A percentile compares a stretch with the other conserved stretches of the same genome.
Conservation (phyloP, 257 asterid species). For the Salvia hispanica region DNA sequence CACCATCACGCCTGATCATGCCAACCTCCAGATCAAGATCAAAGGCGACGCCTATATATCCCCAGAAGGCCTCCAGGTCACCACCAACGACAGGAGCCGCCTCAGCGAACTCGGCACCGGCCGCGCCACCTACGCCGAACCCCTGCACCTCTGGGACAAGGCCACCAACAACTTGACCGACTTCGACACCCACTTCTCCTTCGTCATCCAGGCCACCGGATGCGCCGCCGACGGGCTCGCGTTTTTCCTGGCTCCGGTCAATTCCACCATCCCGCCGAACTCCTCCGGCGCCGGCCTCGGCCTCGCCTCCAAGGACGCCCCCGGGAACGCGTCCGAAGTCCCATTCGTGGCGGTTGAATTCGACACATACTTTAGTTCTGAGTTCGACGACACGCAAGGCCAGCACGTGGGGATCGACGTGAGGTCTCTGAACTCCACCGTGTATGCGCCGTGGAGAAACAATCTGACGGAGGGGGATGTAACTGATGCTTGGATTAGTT, state of each 20-base stretch:
- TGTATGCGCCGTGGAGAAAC: background rate
- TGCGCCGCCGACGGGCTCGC: conserved; percentile 15
- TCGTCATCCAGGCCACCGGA: background rate
- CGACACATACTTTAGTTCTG: background rate
- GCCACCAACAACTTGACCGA: background rate
- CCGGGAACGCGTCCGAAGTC: background rate
- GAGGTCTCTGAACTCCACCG: background rate
- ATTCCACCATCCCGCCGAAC: background rate
- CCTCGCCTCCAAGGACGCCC: background rate
- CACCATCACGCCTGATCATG: background rate
- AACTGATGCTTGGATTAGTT: conserved; percentile 14
- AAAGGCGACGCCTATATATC: conserved; percentile 18
- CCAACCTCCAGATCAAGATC: background rate
- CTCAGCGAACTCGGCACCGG: background rate
- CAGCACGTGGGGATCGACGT: conserved; percentile 2
- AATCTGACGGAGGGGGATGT: background rate
- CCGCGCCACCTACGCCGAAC: conserved; percentile 15
- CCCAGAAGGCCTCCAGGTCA: conserved; percentile 1
- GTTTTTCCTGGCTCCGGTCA: conserved; percentile 9
- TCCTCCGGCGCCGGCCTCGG: conserved; percentile 12
- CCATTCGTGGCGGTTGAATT: conserved; percentile 23
- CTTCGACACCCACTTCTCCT: conserved; percentile 15
- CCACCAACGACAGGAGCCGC: conserved; percentile 3
- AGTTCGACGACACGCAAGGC: background rate
- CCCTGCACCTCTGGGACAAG: conserved; percentile 12